These are phyloP conservation scores for Ambrosia hybrid DNA, from an alignment of 140 eudicot genomes.

Conservation along the genomic window DNA sequence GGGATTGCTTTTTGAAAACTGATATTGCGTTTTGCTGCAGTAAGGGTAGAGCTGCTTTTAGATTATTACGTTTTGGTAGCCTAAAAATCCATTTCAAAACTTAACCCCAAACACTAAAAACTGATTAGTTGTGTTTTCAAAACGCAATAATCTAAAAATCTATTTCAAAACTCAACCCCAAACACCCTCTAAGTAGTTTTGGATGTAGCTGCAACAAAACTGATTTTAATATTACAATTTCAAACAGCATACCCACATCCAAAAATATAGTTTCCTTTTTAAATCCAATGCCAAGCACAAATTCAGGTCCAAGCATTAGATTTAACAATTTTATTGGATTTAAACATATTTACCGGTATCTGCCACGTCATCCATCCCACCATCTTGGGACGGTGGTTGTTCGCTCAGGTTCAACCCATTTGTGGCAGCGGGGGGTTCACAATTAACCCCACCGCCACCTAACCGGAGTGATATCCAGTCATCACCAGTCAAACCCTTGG, in stretches of 20 bases:
- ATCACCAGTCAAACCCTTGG: conserved; percentile 60
- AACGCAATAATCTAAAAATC: no score
- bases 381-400: conserved; percentile 43
- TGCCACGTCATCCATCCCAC: conserved; percentile 46
- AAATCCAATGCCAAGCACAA: neutral
- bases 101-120: no score
- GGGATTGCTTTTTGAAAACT: no score
- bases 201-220: no score
- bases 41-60: no score
- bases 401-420: conserved; percentile 49
- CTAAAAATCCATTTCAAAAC: no score
- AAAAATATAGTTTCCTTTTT: neutral
- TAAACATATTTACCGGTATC: conserved; percentile 31
- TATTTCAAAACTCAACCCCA: no score
- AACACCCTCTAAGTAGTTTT: no score
- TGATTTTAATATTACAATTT: no score
- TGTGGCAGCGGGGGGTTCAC: conserved; percentile 44
- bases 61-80: no score
- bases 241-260: neutral
- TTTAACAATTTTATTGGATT: neutral
- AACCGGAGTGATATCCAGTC: conserved; percentile 95
- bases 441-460: conserved; percentile 54
- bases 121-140: no score
- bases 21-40: no score
- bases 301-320: neutral